Base-by-base conservation (phyloP, 2,329 filamentous ascomycete genomes). In the Fusarium globosum region DNA sequence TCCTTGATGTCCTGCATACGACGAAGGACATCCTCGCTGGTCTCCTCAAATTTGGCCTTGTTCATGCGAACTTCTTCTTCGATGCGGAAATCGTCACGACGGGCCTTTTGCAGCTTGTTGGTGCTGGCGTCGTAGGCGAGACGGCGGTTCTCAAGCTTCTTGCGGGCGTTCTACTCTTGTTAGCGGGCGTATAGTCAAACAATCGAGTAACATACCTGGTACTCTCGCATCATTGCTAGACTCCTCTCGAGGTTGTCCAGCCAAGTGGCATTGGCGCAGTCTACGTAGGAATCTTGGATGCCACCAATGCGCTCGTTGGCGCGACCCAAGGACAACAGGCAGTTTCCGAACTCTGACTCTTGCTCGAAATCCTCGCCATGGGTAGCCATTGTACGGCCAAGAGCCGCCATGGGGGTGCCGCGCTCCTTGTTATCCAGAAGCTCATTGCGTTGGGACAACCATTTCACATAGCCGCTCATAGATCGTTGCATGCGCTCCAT, bases 1-100 rank as follows among this genome's bases (percentile, higher is more conserved):
- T 98, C 95, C 84, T 96, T 96, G 84, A 98, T 97, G 79, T 98
- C 96, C 83, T 97, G 91, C 96, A 98, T 98, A 62, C 96, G 90
- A 68, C 96, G 90, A 77, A 92, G 89, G 61, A 98, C 95, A 78
- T 98, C 96, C 79, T 98, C 96, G 79, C 90, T 96, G 21, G 94
- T 92, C 85, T 98, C 96, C 80, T 98, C 96, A 80, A 97, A 98
- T 84, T 98, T 98, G 77, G 94, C 93, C 82, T 97, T 97, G 81
- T 96, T 94, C 35, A 91, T 89, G 63, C 96, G 93, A 61, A 97
- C 89, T 82, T 98, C 96, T 80, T 98, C 96, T 82, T 98, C 96
- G 63, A 96, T 88, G 71, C 94, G 89, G 85, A 96, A 97, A 81
- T 98, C 96, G 79, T 98, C 96, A 78, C 92, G 94, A 85, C 97